phyloP scores from a whole-genome alignment of 2,329 filamentous ascomycete genomes.

The Trichoderma oligosporum region DNA sequence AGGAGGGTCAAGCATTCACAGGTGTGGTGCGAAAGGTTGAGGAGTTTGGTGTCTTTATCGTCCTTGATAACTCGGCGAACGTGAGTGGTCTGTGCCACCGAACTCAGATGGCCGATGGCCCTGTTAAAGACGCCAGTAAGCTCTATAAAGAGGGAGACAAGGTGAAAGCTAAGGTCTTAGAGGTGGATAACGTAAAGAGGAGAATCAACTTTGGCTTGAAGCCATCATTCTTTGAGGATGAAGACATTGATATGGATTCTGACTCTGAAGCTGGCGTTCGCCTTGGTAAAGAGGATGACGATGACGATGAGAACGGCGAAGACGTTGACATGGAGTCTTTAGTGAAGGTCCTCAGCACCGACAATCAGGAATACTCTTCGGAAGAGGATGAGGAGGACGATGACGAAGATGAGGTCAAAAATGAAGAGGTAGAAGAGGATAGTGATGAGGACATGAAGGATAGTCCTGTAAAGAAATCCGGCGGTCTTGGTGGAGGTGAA shows the following conservation, averaged over 20 bases:
- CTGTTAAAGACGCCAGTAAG: slow-evolving; percentile 78
- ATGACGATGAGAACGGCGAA: slow-evolving; percentile 47
- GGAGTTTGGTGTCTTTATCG: slow-evolving; percentile 91
- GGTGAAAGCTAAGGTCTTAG: slow-evolving; percentile 89
- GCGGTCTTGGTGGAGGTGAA: slow-evolving; percentile 51
- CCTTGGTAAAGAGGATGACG: slow-evolving; percentile 44
- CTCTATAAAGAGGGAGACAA: slow-evolving; percentile 84
- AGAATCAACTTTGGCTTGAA: slow-evolving; percentile 89
- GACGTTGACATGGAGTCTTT: slow-evolving; percentile 47
- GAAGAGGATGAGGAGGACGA: slow-evolving; percentile 27
- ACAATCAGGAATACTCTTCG: slow-evolving; percentile 43
- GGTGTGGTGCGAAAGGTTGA: slow-evolving; percentile 92
- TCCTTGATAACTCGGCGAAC: slow-evolving; percentile 80
- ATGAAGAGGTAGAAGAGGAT: slow-evolving; percentile 34
- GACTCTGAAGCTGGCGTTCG: slow-evolving; percentile 46
- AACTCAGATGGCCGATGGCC: slow-evolving; percentile 83
- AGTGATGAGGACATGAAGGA: slow-evolving; percentile 39
- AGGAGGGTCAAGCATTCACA: slow-evolving; percentile 75
- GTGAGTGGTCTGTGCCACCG: slow-evolving; percentile 91
- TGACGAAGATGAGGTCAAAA: slow-evolving; percentile 43
- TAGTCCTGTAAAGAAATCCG: slow-evolving; percentile 33
- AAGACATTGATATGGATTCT: slow-evolving; percentile 49
- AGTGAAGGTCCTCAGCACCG: slow-evolving; percentile 44
- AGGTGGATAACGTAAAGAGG: slow-evolving; percentile 69
- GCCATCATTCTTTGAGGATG: slow-evolving; percentile 77